Conservation (phyloP, 352 stramenopile species). For the Thalassiosira hispida region DNA sequence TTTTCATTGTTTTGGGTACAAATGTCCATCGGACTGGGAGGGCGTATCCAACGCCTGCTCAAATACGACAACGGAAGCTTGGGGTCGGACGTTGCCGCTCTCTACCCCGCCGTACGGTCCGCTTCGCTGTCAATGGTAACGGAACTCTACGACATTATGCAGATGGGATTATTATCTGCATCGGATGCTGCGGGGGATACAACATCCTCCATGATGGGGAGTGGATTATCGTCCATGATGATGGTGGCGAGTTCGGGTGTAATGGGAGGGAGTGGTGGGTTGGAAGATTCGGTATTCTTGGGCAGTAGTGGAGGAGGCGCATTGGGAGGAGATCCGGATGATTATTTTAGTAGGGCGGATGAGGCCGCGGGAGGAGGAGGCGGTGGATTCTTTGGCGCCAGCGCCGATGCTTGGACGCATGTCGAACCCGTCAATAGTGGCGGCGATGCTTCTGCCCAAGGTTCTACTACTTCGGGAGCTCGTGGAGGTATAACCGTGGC, state of each 20-base stretch:
- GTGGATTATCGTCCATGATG: constrained; percentile 19
- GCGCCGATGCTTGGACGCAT: constrained; percentile 73
- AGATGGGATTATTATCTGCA: constrained; percentile 44
- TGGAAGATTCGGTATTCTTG: constrained; percentile 73
- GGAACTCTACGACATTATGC: constrained; percentile 72
- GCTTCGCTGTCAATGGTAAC: constrained; percentile 74
- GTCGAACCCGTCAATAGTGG: constrained; percentile 16
- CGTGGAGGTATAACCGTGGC: neutral
- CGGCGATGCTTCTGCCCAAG: neutral
- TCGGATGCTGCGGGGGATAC: constrained; percentile 53
- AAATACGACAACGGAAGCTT: constrained; percentile 71
- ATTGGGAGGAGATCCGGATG: constrained; percentile 15
- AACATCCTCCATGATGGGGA: too few relatives aligned
- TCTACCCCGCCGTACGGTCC: constrained; percentile 76
- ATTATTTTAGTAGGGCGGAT: constrained; percentile 24
- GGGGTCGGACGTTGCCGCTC: constrained; percentile 62
- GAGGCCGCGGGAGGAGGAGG: constrained; percentile 11
- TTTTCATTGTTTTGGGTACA: constrained; percentile 79
- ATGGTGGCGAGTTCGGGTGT: constrained; percentile 45
- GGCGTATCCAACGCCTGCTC: constrained; percentile 66
- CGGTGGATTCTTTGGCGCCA: constrained; percentile 32
- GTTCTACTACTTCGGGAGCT: too few relatives aligned
- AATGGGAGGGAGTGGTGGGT: constrained; percentile 66
- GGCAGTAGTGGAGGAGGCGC: constrained; percentile 9
- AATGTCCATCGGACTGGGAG: constrained; percentile 64